phyloP scores from a whole-genome alignment of 768 basidiomycete genomes.

The Nevesoporus exiguus region DNA sequence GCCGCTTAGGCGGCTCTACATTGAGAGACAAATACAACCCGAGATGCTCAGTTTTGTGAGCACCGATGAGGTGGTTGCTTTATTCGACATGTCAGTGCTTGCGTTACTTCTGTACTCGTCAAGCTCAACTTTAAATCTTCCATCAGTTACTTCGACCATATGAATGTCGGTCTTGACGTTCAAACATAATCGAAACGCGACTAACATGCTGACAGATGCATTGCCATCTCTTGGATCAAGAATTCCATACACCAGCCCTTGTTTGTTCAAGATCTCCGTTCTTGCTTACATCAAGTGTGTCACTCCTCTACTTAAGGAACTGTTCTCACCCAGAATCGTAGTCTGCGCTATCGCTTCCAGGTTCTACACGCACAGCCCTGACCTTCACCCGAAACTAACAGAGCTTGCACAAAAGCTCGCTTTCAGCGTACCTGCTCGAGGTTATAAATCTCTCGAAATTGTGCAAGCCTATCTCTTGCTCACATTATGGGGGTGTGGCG shows the following conservation, averaged over 20 bases:
- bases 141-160: conserved; percentile 68
- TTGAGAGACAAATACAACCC: conserved; percentile 87
- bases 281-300: conserved; percentile 85
- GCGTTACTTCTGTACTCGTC: not conserved
- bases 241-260: conserved; percentile 91
- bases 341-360: conserved; percentile 95
- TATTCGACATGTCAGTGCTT: conserved; percentile 80
- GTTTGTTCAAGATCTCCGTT: conserved; percentile 95
- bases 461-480: conserved; percentile 93
- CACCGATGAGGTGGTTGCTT: conserved; percentile 84
- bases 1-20: conserved; percentile 76
- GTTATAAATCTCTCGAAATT: conserved; percentile 92
- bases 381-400: conserved; percentile 73
- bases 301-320: not conserved
- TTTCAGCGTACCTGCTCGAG: conserved; percentile 79
- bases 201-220: conserved; percentile 52
- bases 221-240: conserved; percentile 74
- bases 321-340: conserved; percentile 30
- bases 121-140: conserved; percentile 5
- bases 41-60: conserved; percentile 89
- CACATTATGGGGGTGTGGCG: conserved; percentile 87
- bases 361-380: conserved; percentile 79
- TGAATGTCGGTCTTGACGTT: conserved; percentile 51
- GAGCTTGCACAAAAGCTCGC: conserved; percentile 86
- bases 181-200: not conserved